These are phyloP conservation scores for Fusarium robinianum DNA, from an alignment of 2,329 filamentous ascomycete genomes.

Conservation along the genomic window DNA sequence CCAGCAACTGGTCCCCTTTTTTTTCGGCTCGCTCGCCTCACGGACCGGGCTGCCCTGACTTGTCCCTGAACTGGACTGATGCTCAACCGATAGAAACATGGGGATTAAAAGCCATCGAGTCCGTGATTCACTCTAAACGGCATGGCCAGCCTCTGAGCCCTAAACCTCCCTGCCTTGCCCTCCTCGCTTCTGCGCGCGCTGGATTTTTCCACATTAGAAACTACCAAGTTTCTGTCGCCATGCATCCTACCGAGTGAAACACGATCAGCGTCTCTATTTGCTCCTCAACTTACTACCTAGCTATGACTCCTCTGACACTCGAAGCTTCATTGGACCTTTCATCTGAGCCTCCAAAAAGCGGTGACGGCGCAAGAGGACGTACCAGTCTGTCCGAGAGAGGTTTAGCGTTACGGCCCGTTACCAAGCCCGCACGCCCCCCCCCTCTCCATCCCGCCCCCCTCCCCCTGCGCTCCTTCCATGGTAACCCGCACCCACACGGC, in stretches of 20 bases:
- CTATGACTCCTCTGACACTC: slow-evolving; percentile 12
- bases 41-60: too few relatives aligned
- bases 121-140: slow-evolving; percentile 13
- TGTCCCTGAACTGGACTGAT: too few relatives aligned
- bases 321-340: too few relatives aligned
- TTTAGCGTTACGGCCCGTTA: too few relatives aligned
- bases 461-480: background rate
- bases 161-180: slow-evolving; percentile 3
- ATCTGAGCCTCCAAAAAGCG: slow-evolving; percentile 35
- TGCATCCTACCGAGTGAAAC: slow-evolving; percentile 29
- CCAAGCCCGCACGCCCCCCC: too few relatives aligned
- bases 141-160: slow-evolving; percentile 11
- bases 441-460: slow-evolving; percentile 19
- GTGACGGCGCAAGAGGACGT: slow-evolving; percentile 37
- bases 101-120: slow-evolving; percentile 15
- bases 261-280: slow-evolving; percentile 8
- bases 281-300: background rate
- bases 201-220: too few relatives aligned
- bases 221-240: slow-evolving; percentile 7
- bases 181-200: slow-evolving; percentile 1
- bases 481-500: slow-evolving; percentile 9
- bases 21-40: slow-evolving; percentile 26
- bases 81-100: too few relatives aligned
- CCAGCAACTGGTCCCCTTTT: slow-evolving; percentile 29
- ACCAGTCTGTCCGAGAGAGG: slow-evolving; percentile 19